Conservation (phyloP, 768 basidiomycete genomes). For the Panaeolus cyanescens region DNA sequence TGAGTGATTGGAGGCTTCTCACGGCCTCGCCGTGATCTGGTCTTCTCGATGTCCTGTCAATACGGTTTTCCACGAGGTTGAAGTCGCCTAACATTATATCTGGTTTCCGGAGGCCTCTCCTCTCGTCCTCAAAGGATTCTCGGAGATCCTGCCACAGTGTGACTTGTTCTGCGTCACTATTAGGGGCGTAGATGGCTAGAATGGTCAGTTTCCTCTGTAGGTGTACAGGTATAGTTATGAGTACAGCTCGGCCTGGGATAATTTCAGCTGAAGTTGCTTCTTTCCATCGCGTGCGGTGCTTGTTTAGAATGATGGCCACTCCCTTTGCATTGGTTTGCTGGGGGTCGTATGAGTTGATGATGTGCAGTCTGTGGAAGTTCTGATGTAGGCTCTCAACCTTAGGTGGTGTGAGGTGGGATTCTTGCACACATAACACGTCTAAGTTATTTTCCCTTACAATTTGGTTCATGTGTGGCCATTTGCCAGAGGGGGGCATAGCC, state of each 20-base stretch:
- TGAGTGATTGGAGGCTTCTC: conserved; percentile 19
- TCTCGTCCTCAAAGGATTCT: background rate
- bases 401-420: conserved; percentile 29
- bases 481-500: conserved; percentile 4
- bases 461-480: conserved; percentile 28
- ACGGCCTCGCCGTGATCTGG: conserved; percentile 12
- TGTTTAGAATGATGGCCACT: conserved; percentile 37
- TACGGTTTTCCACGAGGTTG: conserved; percentile 38
- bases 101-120: conserved; percentile 13
- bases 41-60: conserved; percentile 33
- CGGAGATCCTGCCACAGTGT: conserved; percentile 28
- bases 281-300: conserved; percentile 18
- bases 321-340: conserved; percentile 22
- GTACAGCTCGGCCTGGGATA: conserved; percentile 27
- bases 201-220: conserved; percentile 18
- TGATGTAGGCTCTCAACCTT: conserved; percentile 9
- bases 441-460: conserved; percentile 24
- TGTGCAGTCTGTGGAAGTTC: conserved; percentile 14
- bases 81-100: conserved; percentile 42
- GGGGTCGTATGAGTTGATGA: conserved; percentile 17
- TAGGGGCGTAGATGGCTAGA: conserved; percentile 38
- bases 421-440: conserved; percentile 28
- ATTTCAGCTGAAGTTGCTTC: conserved; percentile 12
- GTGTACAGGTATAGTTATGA: conserved; percentile 17
- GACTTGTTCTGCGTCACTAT: conserved; percentile 22